Evolutionary conservation across 129 eudicot genomes (phyloP).

Genomic region (Ambrosia artemisiifolia): DNA sequence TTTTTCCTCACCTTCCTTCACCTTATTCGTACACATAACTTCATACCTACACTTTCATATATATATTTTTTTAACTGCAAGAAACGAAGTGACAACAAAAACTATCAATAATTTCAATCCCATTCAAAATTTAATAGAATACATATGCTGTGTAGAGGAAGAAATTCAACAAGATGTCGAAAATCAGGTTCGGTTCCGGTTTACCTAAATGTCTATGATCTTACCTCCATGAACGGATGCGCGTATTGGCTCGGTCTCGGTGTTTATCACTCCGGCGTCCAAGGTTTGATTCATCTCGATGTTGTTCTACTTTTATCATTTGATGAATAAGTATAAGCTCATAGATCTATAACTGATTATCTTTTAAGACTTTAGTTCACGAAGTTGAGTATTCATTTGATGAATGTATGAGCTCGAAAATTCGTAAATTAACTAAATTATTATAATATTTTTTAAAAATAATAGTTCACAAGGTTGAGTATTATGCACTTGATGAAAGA

Average conservation of each 20-base stretch:
- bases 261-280: constrained; percentile 80
- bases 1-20: not conserved
- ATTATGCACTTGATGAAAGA: constrained; percentile 58
- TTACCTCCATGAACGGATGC: constrained; percentile 68
- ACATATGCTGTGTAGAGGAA: constrained; percentile 60
- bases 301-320: not conserved
- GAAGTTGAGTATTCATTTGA: too few species aligned
- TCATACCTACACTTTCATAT: not conserved
- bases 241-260: constrained; percentile 91
- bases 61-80: too few species aligned
- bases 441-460: not conserved
- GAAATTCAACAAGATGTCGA: constrained; percentile 32
- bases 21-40: not conserved
- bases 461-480: constrained; percentile 86
- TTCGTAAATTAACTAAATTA: too few species aligned
- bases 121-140: not conserved
- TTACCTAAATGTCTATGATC: constrained; percentile 71
- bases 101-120: not conserved
- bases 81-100: too few species aligned
- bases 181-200: constrained; percentile 61
- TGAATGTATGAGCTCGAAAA: too few species aligned
- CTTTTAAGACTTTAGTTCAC: too few species aligned
- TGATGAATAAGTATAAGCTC: not conserved
- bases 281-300: constrained; percentile 43
- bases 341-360: not conserved